Evolutionary conservation across 108 stramenopile genomes (phyloP).

Genomic region (Pelagomonas calceolata): DNA sequence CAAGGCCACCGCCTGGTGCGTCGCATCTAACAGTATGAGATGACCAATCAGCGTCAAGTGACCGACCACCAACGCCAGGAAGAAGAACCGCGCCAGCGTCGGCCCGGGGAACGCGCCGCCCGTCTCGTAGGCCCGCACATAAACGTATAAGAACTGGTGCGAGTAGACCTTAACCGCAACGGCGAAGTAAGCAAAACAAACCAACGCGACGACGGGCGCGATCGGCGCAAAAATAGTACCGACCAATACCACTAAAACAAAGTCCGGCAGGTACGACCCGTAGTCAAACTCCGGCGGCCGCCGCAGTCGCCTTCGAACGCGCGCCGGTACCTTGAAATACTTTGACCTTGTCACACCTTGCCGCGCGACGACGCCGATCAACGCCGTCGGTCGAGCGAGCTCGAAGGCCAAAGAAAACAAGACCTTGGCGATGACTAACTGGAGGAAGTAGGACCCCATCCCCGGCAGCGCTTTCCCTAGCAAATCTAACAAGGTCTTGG

Average conservation of each 20-base stretch:
- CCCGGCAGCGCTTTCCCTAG: conserved; percentile 59
- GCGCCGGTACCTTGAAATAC: background rate
- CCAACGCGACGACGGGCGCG: background rate
- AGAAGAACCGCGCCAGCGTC: background rate
- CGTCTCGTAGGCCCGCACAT: background rate
- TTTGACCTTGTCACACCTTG: background rate
- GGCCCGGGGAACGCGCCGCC: background rate
- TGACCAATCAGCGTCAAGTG: background rate
- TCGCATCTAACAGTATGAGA: background rate
- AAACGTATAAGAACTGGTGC: background rate
- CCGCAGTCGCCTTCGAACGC: background rate
- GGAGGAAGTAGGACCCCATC: conserved; percentile 26
- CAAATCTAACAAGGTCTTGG: conserved; percentile 52
- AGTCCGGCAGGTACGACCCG: background rate
- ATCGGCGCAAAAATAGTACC: background rate
- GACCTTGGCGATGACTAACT: conserved; percentile 5
- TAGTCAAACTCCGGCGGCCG: background rate
- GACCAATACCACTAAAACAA: background rate
- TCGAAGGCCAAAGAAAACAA: background rate
- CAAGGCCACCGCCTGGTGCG: background rate
- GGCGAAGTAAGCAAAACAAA: background rate
- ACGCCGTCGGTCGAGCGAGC: background rate
- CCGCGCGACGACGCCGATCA: background rate
- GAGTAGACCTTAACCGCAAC: background rate
- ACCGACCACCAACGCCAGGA: background rate